Evolutionary conservation across 2,329 filamentous ascomycete species (phyloP), one percentile per base, ranked within the genome.

Genomic region (Exophiala phaeomuriformis): DNA sequence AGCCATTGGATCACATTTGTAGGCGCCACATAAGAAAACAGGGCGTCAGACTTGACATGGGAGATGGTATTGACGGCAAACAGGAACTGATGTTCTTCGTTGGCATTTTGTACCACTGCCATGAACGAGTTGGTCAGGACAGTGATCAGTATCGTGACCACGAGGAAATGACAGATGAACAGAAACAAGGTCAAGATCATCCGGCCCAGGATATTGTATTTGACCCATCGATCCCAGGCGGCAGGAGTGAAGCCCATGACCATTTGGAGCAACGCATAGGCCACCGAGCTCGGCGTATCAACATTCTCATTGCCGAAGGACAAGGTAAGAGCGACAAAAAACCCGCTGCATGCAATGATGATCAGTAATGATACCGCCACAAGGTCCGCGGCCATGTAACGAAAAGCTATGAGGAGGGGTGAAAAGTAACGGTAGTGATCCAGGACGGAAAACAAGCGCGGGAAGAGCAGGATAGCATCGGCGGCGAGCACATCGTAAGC

Each of bases 51-150:
- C 69, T 96, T 97, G 61, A 96, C 91, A 88, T 95, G 94, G 3
- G 89, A 94, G 47, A 96, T 95, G 3, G 91, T 94, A 66, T 96
- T 97, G 68, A 97, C 90, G 0, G 91, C 91, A 65, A 97, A 96
- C 2, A 96, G 72, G 66, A 95, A 96, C 60, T 84, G 82, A 63
- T 96, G 90, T 70, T 96, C 91, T 67, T 96, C 86, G 51, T 89
- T 88, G 5, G 90, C 90, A 66, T 96, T 96, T 48, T 89, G 89
- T 2, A 93, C 88, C 66, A 96, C 91, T 1, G 86, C 83, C 86
- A 94, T 95, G 73, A 96, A 97, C 0, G 88, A 95, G 66, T 96
- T 96, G 3, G 90, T 95, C 57, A 97, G 70, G n/a, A 97, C 91
- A 0, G 90, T 95, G 63, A 97, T 91, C 33, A 97, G 75, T 49